Evolutionary conservation across 441 rosid genomes (phyloP).

Genomic region (Jatropha podagrica): DNA sequence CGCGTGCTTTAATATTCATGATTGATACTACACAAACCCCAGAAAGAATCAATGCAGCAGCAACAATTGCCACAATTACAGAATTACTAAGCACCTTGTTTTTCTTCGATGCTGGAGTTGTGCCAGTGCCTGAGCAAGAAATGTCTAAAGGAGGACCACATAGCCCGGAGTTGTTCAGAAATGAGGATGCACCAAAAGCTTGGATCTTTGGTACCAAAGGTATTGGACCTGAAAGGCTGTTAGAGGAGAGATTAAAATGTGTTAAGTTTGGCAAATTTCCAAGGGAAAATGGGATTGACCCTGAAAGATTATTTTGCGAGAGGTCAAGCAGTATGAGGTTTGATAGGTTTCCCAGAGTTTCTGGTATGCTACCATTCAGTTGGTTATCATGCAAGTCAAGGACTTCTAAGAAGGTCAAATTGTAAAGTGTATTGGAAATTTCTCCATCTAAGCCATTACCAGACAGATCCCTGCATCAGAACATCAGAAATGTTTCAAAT

Average conservation of each 20-base stretch:
- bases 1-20: constrained; percentile 77
- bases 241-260: constrained; percentile 67
- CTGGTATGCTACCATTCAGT: constrained; percentile 73
- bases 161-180: constrained; percentile 64
- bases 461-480: constrained; percentile 80
- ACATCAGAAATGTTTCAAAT: constrained; percentile 27
- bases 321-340: constrained; percentile 60
- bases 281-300: constrained; percentile 70
- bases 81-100: constrained; percentile 64
- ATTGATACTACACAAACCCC: constrained; percentile 78
- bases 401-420: constrained; percentile 66
- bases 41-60: constrained; percentile 74
- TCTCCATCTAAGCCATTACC: constrained; percentile 72
- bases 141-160: constrained; percentile 70
- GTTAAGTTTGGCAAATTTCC: constrained; percentile 48
- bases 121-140: constrained; percentile 47
- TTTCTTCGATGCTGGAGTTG: constrained; percentile 31
- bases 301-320: constrained; percentile 68
- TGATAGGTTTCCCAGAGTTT: constrained; percentile 56
- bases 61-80: constrained; percentile 78
- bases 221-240: constrained; percentile 70
- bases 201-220: constrained; percentile 48
- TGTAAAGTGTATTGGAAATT: constrained; percentile 58
- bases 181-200: constrained; percentile 64
- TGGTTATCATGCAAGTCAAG: constrained; percentile 71